These are phyloP conservation scores for Arachnomyces sp. DNA, from an alignment of 2,329 filamentous ascomycete genomes.

Conservation along the genomic window DNA sequence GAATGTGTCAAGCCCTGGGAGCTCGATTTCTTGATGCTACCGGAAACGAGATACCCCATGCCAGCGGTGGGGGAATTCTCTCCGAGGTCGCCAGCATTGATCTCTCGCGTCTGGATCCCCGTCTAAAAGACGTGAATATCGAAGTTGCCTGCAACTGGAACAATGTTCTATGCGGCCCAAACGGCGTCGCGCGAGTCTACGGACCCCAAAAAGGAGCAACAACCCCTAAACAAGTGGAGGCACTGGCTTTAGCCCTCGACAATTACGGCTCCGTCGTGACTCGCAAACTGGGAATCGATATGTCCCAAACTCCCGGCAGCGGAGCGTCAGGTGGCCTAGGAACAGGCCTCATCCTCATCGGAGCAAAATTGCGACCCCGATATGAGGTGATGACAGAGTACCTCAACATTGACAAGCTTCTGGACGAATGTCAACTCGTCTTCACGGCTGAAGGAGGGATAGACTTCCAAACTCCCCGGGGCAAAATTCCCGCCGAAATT, in stretches of 20 bases:
- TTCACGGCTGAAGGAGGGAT: constrained; percentile 48
- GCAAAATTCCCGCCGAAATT: constrained; percentile 48
- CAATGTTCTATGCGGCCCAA: constrained; percentile 43
- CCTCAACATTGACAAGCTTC: constrained; percentile 39
- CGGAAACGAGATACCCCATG: constrained; percentile 30
- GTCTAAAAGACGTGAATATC: constrained; percentile 31
- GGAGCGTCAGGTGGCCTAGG: constrained; percentile 48
- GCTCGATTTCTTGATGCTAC: constrained; percentile 34
- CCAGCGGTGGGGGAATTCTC: constrained; percentile 36
- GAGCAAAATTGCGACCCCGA: constrained; percentile 39
- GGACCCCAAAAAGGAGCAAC: constrained; percentile 46
- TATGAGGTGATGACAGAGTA: constrained; percentile 46
- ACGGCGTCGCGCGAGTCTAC: constrained; percentile 44
- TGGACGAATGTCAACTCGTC: constrained; percentile 43
- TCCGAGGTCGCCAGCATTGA: constrained; percentile 32
- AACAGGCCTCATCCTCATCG: constrained; percentile 42
- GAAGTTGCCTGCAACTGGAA: constrained; percentile 47
- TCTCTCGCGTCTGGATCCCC: constrained; percentile 31
- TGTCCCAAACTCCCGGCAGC: constrained; percentile 36
- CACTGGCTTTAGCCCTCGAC: constrained; percentile 37
- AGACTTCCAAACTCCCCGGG: constrained; percentile 44
- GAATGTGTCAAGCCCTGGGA: constrained; percentile 48
- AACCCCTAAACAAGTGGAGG: constrained; percentile 30
- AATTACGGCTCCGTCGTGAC: constrained; percentile 31
- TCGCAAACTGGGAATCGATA: constrained; percentile 26